Percentiles rank a stretch among this genome's conserved stretches.
Evolutionary conservation across 202 grass and related monocot species (phyloP).

Genomic region (Elaeis oleifera): DNA sequence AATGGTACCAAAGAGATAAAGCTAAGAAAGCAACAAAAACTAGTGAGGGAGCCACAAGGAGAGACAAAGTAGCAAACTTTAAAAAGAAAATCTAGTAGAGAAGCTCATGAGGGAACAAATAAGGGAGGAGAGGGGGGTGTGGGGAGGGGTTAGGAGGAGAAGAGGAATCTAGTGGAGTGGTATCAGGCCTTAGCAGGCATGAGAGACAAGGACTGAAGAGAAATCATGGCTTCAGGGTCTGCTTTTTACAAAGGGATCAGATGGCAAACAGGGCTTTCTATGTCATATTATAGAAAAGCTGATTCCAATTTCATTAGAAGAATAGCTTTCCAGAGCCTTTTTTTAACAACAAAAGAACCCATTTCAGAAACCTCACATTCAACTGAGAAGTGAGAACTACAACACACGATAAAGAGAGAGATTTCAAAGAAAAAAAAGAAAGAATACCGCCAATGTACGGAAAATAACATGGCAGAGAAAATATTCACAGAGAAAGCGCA

Average conservation of each 20-base stretch:
- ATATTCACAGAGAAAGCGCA: too few species aligned
- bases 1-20: too few species aligned
- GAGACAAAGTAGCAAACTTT: too few species aligned
- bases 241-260: constrained; percentile 7
- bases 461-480: too few species aligned
- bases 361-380: too few species aligned
- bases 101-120: not conserved
- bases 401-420: too few species aligned
- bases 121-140: not conserved
- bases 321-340: not conserved
- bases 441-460: too few species aligned
- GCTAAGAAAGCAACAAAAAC: too few species aligned
- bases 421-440: too few species aligned
- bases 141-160: not conserved
- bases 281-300: not conserved
- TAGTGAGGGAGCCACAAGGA: too few species aligned
- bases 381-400: too few species aligned
- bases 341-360: too few species aligned
- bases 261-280: not conserved
- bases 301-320: not conserved
- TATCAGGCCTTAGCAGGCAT: constrained; percentile 4
- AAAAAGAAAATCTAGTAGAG: not conserved
- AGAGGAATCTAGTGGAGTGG: constrained; percentile 5
- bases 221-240: constrained; percentile 15
- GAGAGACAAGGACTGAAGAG: constrained; percentile 17